These are phyloP conservation scores for Colletotrichum sp. DNA, from an alignment of 2,329 filamentous ascomycete species.

Conservation along the genomic window DNA sequence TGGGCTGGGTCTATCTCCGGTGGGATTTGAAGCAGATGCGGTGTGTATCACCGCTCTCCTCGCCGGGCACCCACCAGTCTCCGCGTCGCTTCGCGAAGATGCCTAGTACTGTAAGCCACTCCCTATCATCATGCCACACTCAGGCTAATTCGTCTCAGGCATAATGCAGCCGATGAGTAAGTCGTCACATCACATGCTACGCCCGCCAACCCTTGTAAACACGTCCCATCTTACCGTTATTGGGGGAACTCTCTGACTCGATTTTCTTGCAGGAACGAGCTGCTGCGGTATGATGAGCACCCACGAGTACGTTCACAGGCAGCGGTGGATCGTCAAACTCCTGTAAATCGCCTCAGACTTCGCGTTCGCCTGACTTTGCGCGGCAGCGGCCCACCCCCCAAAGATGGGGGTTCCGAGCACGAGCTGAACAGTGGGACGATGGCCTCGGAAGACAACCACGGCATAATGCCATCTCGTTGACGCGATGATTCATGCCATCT, in stretches of 20 bases:
- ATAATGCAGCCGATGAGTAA: neutral
- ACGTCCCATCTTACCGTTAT: neutral
- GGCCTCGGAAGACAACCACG: neutral
- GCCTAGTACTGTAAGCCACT: neutral
- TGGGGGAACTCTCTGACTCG: neutral
- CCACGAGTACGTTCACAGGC: neutral
- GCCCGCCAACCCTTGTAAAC: neutral
- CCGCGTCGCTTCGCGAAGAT: neutral
- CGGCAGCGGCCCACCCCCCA: fast-evolving
- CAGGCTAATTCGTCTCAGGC: neutral
- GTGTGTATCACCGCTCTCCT: neutral
- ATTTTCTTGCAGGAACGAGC: neutral
- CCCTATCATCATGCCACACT: neutral
- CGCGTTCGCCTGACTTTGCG: neutral
- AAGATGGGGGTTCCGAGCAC: neutral
- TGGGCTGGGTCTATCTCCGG: neutral
- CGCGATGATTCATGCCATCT: neutral
- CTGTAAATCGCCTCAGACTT: neutral
- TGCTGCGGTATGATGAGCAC: neutral
- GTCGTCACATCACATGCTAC: fast-evolving
- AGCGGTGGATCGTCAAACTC: neutral
- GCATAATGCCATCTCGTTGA: neutral
- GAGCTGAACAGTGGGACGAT: neutral
- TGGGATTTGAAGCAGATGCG: neutral
- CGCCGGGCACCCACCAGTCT: neutral